Base-by-base conservation (phyloP, 2,329 filamentous ascomycete species). In the Aspergillus arachidicola region DNA sequence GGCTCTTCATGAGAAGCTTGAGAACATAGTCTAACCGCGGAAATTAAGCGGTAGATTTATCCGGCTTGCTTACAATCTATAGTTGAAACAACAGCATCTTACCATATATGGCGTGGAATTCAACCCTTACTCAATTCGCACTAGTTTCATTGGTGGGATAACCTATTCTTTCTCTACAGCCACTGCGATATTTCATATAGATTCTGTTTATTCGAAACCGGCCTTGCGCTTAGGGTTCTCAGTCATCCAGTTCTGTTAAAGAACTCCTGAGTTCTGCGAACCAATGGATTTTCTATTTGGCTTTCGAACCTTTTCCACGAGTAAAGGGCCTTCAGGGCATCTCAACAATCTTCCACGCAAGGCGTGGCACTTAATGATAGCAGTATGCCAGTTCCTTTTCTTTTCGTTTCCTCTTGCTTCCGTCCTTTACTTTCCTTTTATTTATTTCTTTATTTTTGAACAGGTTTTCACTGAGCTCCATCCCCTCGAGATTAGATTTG, bases 191-290 rank as follows among this genome's bases (percentile, higher is more conserved):
- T 43, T n/a, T 19, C 41, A 21, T 21, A n/a, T 3, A 21, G 10
- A n/a, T 21, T 21, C 41, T 2, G 21, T 46, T 21, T 23, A 46
- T 23, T 23, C 12, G 43, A 23, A 46, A 46, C 43, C 4, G 2
- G n/a, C n/a, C n/a, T 6, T 14, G 1, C 10, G 43, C 41, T 14
- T 43, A 11, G 19, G 41, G 0, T 21, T 43, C 7, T 11, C 7
- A 23, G 7, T n/a, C 41, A 1, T 19, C 2, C 3, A 11, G 7
- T 2, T 1, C 19, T 4, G 19, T 0, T 0, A 43, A 10, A n/a
- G 2, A 6, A 43, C 6, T 10, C 7, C 9, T 9, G 7, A 43
- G 6, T 21, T 7, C 19, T 10, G 7, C 1, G 41, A 21, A 11
- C 11, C 7, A n/a, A 43, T 43, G 19, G 19, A n/a, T 43, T 43